Conservation (phyloP, 139 green algal species). For the Chlamydomonas asymmetrica region DNA sequence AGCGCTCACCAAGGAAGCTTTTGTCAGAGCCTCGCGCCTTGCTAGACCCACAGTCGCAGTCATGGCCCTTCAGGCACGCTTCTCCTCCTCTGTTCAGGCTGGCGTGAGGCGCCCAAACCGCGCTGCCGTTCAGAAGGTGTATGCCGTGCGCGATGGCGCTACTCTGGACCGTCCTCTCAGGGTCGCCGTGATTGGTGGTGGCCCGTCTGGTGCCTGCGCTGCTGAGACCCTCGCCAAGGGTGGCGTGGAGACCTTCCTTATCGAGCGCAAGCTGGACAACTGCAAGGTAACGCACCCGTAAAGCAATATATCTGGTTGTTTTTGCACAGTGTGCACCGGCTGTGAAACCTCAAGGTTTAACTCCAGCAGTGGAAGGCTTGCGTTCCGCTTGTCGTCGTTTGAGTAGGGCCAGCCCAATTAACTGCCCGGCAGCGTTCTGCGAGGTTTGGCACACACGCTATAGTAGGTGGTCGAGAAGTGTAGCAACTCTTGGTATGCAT, state of each 20-base stretch:
- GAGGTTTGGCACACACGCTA: neutral
- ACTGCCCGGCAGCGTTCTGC: too few species aligned
- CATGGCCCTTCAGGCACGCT: too few species aligned
- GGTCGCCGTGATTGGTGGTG: conserved; percentile 95
- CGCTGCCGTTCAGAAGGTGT: conserved; percentile 28
- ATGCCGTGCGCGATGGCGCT: conserved; percentile 71
- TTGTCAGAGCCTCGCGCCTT: too few species aligned
- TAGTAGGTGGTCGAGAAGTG: neutral
- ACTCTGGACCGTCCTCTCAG: conserved; percentile 79
- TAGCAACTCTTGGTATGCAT: neutral
- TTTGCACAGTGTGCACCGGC: neutral
- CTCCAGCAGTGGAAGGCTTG: neutral
- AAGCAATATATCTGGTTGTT: neutral
- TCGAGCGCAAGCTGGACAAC: conserved; percentile 99
- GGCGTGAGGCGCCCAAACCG: too few species aligned
- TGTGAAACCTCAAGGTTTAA: neutral
- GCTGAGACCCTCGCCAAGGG: conserved; percentile 93
- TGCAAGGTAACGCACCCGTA: conserved; percentile 78
- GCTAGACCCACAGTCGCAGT: too few species aligned
- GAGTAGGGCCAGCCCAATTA: too few species aligned
- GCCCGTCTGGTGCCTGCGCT: conserved; percentile 91
- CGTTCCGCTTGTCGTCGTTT: too few species aligned
- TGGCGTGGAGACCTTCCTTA: conserved; percentile 92
- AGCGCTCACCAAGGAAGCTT: too few species aligned
- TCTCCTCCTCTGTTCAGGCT: too few species aligned